Evolutionary conservation across 352 stramenopile genomes (phyloP).

Genomic region (Phytophthora sp.): DNA sequence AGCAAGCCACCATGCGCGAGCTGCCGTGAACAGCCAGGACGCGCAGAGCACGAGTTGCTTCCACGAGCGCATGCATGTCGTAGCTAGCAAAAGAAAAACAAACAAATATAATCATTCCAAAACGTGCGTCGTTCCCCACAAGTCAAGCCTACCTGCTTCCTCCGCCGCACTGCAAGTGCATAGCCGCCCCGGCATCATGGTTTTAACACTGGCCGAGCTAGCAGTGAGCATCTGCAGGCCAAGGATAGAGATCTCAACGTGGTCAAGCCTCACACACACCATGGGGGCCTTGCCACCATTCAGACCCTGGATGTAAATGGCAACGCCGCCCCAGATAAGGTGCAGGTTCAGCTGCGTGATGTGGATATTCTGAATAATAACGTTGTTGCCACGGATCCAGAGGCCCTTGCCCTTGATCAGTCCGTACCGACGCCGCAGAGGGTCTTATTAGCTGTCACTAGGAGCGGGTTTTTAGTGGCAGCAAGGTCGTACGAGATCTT

Average conservation of each 20-base stretch:
- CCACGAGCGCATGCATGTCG: too few relatives aligned
- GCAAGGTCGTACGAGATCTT: conserved; percentile 42
- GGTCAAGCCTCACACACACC: conserved; percentile 55
- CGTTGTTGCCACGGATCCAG: conserved; percentile 43
- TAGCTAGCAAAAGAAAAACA: too few relatives aligned
- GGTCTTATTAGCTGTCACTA: conserved; percentile 51
- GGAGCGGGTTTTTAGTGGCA: conserved; percentile 35
- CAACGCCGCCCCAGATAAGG: conserved; percentile 41
- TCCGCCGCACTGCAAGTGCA: too few relatives aligned
- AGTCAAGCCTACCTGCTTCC: too few relatives aligned
- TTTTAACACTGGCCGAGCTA: conserved; percentile 41
- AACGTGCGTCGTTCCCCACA: too few relatives aligned
- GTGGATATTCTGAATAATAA: conserved; percentile 60
- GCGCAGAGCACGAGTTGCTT: too few relatives aligned
- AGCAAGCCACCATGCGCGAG: too few relatives aligned
- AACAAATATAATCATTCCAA: too few relatives aligned
- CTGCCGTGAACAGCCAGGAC: too few relatives aligned
- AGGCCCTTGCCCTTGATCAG: conserved; percentile 55
- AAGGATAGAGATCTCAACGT: conserved; percentile 51
- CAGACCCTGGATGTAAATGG: conserved; percentile 38
- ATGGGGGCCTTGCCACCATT: conserved; percentile 29
- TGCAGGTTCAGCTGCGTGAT: conserved; percentile 54
- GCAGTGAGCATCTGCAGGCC: conserved; percentile 51
- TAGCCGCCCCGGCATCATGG: too few relatives aligned
- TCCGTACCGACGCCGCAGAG: conserved; percentile 46